Conservation (phyloP, 208 protist species). For the Wallacemonas sp. region DNA sequence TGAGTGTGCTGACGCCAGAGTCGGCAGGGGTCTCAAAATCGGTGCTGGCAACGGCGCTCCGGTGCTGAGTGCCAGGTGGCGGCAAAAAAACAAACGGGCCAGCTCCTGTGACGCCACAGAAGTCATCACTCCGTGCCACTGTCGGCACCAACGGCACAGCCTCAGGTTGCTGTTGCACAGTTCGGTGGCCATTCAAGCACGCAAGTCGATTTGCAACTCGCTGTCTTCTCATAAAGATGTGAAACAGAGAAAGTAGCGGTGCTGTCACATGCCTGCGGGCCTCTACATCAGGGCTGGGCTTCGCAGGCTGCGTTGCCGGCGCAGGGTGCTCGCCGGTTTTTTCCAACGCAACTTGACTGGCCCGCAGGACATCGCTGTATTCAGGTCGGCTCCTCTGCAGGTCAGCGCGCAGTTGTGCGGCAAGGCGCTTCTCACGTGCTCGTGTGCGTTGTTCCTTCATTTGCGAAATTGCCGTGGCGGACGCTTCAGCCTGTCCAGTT, state of each 20-base stretch:
- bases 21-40: not conserved
- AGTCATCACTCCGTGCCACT: not conserved
- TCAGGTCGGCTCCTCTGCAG: conserved; percentile 1
- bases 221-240: conserved; percentile 23
- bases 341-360: not conserved
- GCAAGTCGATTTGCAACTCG: conserved; percentile 15
- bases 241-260: conserved; percentile 27
- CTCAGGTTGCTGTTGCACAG: not conserved
- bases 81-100: conserved; percentile 5
- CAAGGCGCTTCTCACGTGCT: not conserved
- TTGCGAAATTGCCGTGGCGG: not conserved
- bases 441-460: conserved; percentile 1
- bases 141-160: not conserved
- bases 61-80: not conserved
- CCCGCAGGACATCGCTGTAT: conserved; percentile 10
- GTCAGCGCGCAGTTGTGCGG: conserved; percentile 3
- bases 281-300: conserved; percentile 25
- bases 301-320: not conserved
- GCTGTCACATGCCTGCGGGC: conserved; percentile 14
- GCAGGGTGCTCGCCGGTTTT: not conserved
- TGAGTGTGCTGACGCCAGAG: not conserved
- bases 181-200: not conserved
- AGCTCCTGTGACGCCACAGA: not conserved
- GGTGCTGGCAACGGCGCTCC: not conserved
- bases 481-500: not conserved